These are phyloP conservation scores for Tephrocybe sp. DNA, from an alignment of 768 basidiomycete genomes.

Conservation along the genomic window DNA sequence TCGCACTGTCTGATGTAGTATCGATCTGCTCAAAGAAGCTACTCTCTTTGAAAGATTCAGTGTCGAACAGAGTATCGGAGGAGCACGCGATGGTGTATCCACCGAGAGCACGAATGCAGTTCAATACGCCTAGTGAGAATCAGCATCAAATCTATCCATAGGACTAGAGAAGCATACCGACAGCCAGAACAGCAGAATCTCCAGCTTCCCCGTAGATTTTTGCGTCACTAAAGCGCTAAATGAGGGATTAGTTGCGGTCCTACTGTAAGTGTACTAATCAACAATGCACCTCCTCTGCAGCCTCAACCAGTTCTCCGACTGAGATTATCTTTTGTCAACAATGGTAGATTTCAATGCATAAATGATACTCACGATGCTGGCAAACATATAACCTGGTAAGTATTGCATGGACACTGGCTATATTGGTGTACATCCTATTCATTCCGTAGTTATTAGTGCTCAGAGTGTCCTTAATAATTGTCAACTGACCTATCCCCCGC, in stretches of 20 bases:
- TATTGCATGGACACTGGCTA: slow-evolving; percentile 54
- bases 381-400: slow-evolving; percentile 55
- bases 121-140: slow-evolving; percentile 44
- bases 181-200: slow-evolving; percentile 50
- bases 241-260: background rate
- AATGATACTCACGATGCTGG: slow-evolving; percentile 49
- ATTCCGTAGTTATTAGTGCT: background rate
- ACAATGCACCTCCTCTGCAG: slow-evolving; percentile 57
- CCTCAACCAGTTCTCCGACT: slow-evolving; percentile 57
- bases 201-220: slow-evolving; percentile 52
- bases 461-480: background rate
- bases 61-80: slow-evolving; percentile 55
- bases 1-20: slow-evolving; percentile 42
- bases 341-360: background rate
- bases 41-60: slow-evolving; percentile 53
- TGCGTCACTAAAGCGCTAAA: slow-evolving; percentile 55
- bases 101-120: slow-evolving; percentile 61
- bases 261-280: background rate
- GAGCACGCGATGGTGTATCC: slow-evolving; percentile 54
- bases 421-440: slow-evolving; percentile 57
- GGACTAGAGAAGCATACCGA: slow-evolving; percentile 34
- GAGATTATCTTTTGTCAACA: slow-evolving; percentile 2
- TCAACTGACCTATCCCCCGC: slow-evolving; percentile 58
- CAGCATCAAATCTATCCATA: background rate
- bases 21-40: slow-evolving; percentile 47